phyloP scores from a whole-genome alignment of 2,329 filamentous ascomycete genomes.

The Paecilomyces niveus region DNA sequence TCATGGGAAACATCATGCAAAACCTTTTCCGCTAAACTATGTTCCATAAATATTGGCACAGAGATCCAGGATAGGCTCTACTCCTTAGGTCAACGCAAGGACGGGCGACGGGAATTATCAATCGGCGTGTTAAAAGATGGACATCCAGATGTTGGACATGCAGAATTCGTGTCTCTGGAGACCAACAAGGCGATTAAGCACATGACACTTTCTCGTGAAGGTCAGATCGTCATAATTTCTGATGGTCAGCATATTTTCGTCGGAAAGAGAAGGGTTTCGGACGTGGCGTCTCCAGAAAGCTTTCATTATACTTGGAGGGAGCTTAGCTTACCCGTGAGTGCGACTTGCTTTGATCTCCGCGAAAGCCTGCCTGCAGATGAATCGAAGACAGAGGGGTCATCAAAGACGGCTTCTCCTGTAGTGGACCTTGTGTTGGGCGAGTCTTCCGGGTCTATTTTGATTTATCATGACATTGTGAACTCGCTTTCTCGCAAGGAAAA shows the following conservation, averaged over 20 bases:
- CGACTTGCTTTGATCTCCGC: conserved; percentile 61
- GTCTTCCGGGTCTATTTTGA: conserved; percentile 65
- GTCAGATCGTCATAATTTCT: conserved; percentile 31
- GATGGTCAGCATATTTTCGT: conserved; percentile 48
- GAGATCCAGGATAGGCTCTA: conserved; percentile 28
- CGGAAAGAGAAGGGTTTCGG: conserved; percentile 42
- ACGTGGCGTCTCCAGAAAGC: conserved; percentile 28
- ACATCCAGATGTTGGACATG: too few species aligned
- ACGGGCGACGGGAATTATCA: conserved; percentile 31
- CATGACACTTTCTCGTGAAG: conserved; percentile 22
- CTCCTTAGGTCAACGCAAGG: conserved; percentile 29
- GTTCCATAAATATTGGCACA: conserved; percentile 12
- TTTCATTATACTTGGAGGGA: conserved; percentile 49
- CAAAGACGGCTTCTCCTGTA: conserved; percentile 27
- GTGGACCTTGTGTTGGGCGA: conserved; percentile 76
- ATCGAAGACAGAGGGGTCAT: conserved; percentile 1
- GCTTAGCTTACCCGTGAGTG: conserved; percentile 50
- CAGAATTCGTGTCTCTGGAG: conserved; percentile 17
- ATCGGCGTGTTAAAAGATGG: conserved; percentile 15
- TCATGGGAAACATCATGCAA: conserved; percentile 37
- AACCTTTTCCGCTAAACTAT: conserved; percentile 24
- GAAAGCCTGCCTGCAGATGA: conserved; percentile 24
- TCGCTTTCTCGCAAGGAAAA: conserved; percentile 46
- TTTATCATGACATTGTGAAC: conserved; percentile 69
- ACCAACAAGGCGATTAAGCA: conserved; percentile 20